These are phyloP conservation scores for Phytophthora boehmeriae DNA, from an alignment of 352 stramenopile genomes.

Conservation along the genomic window DNA sequence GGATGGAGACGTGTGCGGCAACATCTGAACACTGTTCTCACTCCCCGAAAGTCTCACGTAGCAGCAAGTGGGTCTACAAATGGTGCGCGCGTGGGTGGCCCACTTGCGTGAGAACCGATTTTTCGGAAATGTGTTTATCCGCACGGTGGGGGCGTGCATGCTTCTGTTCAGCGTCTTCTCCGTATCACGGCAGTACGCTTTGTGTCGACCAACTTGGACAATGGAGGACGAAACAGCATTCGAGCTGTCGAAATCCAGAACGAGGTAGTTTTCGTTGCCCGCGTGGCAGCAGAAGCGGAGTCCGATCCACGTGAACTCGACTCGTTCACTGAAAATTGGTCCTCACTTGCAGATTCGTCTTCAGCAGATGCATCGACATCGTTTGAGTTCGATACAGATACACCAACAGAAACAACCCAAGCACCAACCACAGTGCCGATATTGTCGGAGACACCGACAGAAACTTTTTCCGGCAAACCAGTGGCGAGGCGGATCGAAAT, in stretches of 20 bases:
- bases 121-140: constrained; percentile 46
- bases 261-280: constrained; percentile 12
- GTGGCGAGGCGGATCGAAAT: neutral
- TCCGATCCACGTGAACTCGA: constrained; percentile 1
- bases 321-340: constrained; percentile 9
- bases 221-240: constrained; percentile 11
- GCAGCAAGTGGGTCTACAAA: constrained; percentile 21
- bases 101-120: constrained; percentile 41
- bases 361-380: constrained; percentile 2
- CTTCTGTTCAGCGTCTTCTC: constrained; percentile 34
- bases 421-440: neutral
- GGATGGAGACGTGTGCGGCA: too few relatives aligned
- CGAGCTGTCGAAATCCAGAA: constrained; percentile 6
- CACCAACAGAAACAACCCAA: neutral
- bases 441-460: neutral
- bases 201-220: constrained; percentile 10
- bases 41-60: constrained; percentile 18
- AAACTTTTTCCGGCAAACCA: neutral
- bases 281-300: constrained; percentile 6
- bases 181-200: constrained; percentile 33
- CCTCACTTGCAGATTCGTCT: constrained; percentile 4
- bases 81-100: constrained; percentile 12
- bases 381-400: constrained; percentile 1
- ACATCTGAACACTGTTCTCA: constrained; percentile 1
- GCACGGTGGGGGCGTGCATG: constrained; percentile 30